phyloP scores from a whole-genome alignment of 176 grass and related monocot species.

The Ensete ventricosum region DNA sequence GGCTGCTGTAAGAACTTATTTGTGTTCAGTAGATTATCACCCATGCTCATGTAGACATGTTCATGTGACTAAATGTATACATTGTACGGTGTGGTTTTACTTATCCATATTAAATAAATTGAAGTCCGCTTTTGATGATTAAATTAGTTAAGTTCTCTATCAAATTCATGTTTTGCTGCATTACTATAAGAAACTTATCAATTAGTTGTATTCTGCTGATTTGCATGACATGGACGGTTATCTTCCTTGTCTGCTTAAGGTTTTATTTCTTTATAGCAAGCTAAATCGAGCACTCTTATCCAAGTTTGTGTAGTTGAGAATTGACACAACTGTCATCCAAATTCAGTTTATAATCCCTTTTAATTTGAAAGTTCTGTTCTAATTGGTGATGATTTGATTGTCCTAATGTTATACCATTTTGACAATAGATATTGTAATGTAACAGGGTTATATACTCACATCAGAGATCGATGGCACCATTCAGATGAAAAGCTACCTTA shows the following conservation, averaged over 20 bases:
- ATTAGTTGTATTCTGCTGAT: not conserved
- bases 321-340: not conserved
- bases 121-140: too few species aligned
- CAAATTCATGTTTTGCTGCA: not conserved
- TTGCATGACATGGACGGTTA: not conserved
- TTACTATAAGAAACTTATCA: not conserved
- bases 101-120: not conserved
- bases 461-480: conserved; percentile 99
- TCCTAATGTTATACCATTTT: conserved; percentile 1
- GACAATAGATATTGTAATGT: conserved; percentile 18
- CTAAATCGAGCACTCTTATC: too few species aligned
- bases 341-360: not conserved
- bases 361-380: too few species aligned
- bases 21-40: not conserved
- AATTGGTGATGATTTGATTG: too few species aligned
- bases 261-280: too few species aligned
- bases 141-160: not conserved
- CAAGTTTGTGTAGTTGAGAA: too few species aligned
- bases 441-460: conserved; percentile 95
- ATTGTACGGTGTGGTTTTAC: not conserved
- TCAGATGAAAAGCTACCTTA: conserved; percentile 99
- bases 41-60: not conserved
- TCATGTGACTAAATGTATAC: not conserved
- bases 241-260: not conserved
- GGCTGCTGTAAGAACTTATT: not conserved